A percentile compares a stretch with the other conserved stretches of the same genome.
These are phyloP conservation scores for Melanogaster broomeanus DNA, from an alignment of 768 basidiomycete genomes.

Conservation along the genomic window DNA sequence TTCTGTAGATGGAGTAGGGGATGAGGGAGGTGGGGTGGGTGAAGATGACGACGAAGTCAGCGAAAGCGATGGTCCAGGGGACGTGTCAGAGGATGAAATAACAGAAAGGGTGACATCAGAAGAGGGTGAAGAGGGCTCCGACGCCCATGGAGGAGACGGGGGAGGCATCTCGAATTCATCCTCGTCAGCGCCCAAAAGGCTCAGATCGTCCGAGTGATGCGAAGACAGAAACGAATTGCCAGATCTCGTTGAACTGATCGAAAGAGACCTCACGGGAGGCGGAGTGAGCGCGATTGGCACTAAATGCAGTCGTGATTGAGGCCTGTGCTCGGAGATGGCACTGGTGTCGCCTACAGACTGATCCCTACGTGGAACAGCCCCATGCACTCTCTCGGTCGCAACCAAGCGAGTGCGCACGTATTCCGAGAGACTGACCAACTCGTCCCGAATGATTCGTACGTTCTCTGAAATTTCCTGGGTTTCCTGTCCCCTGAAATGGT, in stretches of 20 bases:
- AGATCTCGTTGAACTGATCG: constrained; percentile 39
- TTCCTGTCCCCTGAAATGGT: constrained; percentile 63
- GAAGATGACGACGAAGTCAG: constrained; percentile 37
- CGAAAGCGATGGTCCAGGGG: constrained; percentile 41
- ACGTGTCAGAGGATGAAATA: constrained; percentile 33
- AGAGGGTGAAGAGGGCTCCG: constrained; percentile 30
- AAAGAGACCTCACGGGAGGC: constrained; percentile 42
- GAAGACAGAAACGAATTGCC: constrained; percentile 50
- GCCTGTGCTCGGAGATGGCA: constrained; percentile 36
- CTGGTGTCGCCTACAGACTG: constrained; percentile 47
- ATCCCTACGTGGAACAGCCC: constrained; percentile 34
- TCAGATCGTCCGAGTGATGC: constrained; percentile 75
- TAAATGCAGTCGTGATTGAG: constrained; percentile 22
- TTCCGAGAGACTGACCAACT: constrained; percentile 63
- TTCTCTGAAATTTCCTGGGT: constrained; percentile 64
- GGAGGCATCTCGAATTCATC: constrained; percentile 18
- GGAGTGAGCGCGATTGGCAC: constrained; percentile 43
- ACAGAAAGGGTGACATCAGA: constrained; percentile 34
- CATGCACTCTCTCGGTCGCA: constrained; percentile 19
- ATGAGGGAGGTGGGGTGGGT: constrained; percentile 36
- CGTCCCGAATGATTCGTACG: constrained; percentile 68
- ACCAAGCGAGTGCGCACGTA: constrained; percentile 47
- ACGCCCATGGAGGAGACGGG: constrained; percentile 40
- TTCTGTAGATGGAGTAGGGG: constrained; percentile 40
- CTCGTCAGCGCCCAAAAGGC: constrained; percentile 42